Evolutionary conservation across 169 alveolate species (phyloP).

Genomic region (Cystoisospora suis): DNA sequence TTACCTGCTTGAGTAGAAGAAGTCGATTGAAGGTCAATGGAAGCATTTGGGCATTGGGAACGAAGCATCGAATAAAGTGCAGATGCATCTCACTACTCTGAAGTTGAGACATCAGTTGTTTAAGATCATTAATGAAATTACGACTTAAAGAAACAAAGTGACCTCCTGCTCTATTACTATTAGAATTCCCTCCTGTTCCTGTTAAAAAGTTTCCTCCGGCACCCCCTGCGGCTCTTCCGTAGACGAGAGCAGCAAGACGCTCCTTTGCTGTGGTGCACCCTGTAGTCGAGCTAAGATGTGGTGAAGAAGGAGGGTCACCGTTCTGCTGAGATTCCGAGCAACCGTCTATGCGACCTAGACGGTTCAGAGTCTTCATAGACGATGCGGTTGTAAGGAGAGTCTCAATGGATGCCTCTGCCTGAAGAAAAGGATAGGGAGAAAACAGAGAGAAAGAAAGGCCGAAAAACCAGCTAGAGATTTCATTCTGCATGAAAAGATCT

Average conservation of each 20-base stretch:
- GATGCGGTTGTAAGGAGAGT: background rate
- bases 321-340: background rate
- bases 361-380: background rate
- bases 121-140: conserved; percentile 8
- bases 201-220: no score
- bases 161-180: background rate
- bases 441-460: no score
- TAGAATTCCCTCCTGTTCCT: conserved; percentile 8
- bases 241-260: no score
- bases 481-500: no score
- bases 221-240: no score
- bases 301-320: background rate
- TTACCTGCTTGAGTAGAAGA: conserved; percentile 35
- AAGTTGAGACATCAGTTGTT: conserved; percentile 36
- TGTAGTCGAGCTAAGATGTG: background rate
- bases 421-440: no score
- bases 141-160: conserved; percentile 37
- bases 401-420: background rate
- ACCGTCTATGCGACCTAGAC: background rate
- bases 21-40: conserved; percentile 19
- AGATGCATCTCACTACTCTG: conserved; percentile 38
- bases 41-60: conserved; percentile 31
- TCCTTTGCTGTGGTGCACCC: no score
- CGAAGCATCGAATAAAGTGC: conserved; percentile 56
- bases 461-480: no score